Conservation (phyloP, 1,139 yeast species). For the Candida freyschussii region DNA sequence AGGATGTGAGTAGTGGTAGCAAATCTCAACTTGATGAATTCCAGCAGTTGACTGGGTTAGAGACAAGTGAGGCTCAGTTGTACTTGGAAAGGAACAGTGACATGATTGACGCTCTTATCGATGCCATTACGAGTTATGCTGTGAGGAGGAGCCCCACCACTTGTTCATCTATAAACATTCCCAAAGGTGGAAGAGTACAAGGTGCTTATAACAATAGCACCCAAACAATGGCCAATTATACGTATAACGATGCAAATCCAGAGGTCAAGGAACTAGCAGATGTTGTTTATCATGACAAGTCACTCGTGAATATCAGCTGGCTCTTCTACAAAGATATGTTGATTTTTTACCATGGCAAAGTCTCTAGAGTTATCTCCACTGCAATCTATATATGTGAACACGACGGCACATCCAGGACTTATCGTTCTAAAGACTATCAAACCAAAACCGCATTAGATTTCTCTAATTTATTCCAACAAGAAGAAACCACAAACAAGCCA, state of each 20-base stretch:
- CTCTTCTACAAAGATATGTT: conserved; percentile 35
- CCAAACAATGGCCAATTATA: conserved; percentile 2
- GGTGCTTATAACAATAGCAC: not conserved
- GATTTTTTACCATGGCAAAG: conserved; percentile 37
- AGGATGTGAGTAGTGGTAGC: no score
- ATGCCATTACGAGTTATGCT: conserved; percentile 10
- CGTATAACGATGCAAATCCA: conserved; percentile 8
- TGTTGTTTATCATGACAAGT: conserved; percentile 10
- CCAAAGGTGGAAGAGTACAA: not conserved
- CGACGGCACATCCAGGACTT: conserved; percentile 22
- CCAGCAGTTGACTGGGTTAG: conserved; percentile 8
- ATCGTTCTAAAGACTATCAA: no score
- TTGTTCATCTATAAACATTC: no score
- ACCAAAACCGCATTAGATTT: conserved; percentile 9
- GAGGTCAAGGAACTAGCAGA: conserved; percentile 17
- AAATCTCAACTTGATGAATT: no score
- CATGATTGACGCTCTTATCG: conserved; percentile 12
- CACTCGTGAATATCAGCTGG: conserved; percentile 18
- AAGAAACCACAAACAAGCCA: not conserved
- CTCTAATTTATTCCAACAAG: conserved; percentile 2
- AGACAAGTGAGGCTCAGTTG: conserved; percentile 1
- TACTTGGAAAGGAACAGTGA: conserved; percentile 9
- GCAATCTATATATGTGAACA: conserved; percentile 29
- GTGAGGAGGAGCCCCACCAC: no score
- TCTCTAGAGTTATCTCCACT: conserved; percentile 30